These are phyloP conservation scores for Erythrophleum ivorense DNA, from an alignment of 331 rosid genomes.

Conservation along the genomic window DNA sequence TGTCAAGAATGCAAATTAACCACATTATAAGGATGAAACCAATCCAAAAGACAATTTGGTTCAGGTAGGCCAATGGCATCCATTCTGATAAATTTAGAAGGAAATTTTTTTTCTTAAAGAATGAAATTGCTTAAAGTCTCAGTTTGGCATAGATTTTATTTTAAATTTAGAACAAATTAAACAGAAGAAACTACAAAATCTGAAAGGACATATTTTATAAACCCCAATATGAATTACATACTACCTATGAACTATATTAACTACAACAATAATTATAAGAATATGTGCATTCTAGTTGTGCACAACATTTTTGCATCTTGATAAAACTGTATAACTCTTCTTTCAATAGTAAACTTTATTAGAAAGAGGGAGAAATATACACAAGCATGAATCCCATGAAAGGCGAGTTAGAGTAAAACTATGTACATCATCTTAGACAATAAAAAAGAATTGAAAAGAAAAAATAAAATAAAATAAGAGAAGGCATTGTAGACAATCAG, in stretches of 20 bases:
- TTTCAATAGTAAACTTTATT: neutral
- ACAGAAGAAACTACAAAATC: neutral
- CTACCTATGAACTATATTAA: neutral
- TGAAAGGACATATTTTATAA: neutral
- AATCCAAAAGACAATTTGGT: constrained; percentile 17
- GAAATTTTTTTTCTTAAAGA: neutral
- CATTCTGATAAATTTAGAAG: neutral
- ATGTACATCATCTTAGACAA: neutral
- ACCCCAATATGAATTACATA: neutral
- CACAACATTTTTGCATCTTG: neutral
- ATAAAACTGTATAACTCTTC: neutral
- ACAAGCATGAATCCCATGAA: neutral
- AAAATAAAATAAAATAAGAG: neutral
- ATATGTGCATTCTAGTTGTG: neutral
- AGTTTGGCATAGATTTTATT: neutral
- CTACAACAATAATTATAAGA: neutral
- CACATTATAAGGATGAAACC: constrained; percentile 4
- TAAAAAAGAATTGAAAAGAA: neutral
- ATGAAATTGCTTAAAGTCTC: neutral
- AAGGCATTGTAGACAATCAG: neutral
- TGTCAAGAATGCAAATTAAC: constrained; percentile 22
- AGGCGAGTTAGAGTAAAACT: neutral
- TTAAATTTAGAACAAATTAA: neutral
- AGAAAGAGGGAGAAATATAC: neutral
- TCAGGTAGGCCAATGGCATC: neutral